Conservation (phyloP, 805 yeast species). For the Starmerella etchellsii region DNA sequence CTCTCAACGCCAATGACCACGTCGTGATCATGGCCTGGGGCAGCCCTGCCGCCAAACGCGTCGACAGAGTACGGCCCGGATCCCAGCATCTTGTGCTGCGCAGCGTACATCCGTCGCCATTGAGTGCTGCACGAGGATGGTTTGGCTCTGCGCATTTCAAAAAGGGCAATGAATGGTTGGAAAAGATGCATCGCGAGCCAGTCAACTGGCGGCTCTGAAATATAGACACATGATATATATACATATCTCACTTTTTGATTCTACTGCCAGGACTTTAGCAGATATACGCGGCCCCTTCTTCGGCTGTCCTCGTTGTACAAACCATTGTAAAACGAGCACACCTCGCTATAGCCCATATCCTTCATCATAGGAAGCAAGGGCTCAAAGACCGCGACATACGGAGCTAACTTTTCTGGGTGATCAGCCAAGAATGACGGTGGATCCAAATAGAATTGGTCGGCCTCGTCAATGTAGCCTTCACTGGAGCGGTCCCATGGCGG, state of each 20-base stretch:
- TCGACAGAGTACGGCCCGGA: conserved; percentile 31
- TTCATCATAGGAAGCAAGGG: conserved; percentile 36
- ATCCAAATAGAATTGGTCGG: conserved; percentile 66
- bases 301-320: conserved; percentile 78
- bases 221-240: too few species aligned
- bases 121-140: conserved; percentile 80
- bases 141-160: conserved; percentile 65
- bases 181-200: conserved; percentile 32
- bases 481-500: conserved; percentile 45
- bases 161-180: conserved; percentile 68
- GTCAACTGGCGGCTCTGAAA: conserved; percentile 47
- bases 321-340: conserved; percentile 58
- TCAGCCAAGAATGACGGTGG: conserved; percentile 44
- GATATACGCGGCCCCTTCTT: conserved; percentile 63
- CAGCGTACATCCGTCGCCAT: conserved; percentile 89
- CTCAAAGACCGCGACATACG: conserved; percentile 53
- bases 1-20: conserved; percentile 27
- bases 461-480: conserved; percentile 59
- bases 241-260: too few species aligned
- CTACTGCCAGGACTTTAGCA: too few species aligned
- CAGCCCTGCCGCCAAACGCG: conserved; percentile 52
- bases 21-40: conserved; percentile 77
- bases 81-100: conserved; percentile 38
- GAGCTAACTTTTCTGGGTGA: conserved; percentile 31
- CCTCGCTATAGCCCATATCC: conserved; percentile 24